These are phyloP conservation scores for Aspergillus leporis DNA, from an alignment of 495 filamentous ascomycete genomes.

Conservation along the genomic window DNA sequence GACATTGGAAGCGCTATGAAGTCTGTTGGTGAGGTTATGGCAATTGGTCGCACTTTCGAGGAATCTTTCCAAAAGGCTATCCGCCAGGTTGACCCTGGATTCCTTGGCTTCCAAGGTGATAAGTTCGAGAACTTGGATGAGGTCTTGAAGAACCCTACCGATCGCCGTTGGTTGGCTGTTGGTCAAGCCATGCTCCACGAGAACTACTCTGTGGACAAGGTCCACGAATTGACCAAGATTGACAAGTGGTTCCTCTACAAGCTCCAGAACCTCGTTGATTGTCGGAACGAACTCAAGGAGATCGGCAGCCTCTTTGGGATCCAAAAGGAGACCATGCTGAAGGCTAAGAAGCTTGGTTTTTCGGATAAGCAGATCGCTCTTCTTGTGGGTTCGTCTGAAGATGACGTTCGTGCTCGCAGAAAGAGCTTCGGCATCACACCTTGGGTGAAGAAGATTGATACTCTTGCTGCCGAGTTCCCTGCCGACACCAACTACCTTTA, in stretches of 20 bases:
- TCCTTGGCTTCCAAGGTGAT: conserved; percentile 92
- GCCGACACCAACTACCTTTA: conserved; percentile 96
- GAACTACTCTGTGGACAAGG: conserved; percentile 91
- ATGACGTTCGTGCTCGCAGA: conserved; percentile 80
- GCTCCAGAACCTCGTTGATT: conserved; percentile 87
- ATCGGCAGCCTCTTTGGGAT: conserved; percentile 69
- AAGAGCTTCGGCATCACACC: conserved; percentile 83
- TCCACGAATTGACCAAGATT: conserved; percentile 96
- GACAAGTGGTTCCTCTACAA: conserved; percentile 82
- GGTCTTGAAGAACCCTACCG: conserved; percentile 96
- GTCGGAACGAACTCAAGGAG: conserved; percentile 69
- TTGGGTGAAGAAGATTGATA: conserved; percentile 97
- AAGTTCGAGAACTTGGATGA: conserved; percentile 88
- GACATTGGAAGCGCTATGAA: conserved; percentile 98
- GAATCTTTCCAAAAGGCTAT: conserved; percentile 99
- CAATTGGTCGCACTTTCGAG: conserved; percentile 93
- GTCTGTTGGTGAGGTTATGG: conserved; percentile 99
- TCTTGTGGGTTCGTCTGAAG: conserved; percentile 89
- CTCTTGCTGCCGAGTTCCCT: conserved; percentile 95
- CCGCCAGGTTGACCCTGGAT: conserved; percentile 88
- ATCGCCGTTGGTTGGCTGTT: conserved; percentile 95
- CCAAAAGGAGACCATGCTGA: conserved; percentile 61
- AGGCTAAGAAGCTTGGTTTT: conserved; percentile 92
- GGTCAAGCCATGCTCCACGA: conserved; percentile 89
- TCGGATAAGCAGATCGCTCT: conserved; percentile 90